Percentiles rank a stretch among this genome's conserved stretches.
These are phyloP conservation scores for Dioscorea cayenensis DNA, from an alignment of 116 monocot species.

Conservation along the genomic window DNA sequence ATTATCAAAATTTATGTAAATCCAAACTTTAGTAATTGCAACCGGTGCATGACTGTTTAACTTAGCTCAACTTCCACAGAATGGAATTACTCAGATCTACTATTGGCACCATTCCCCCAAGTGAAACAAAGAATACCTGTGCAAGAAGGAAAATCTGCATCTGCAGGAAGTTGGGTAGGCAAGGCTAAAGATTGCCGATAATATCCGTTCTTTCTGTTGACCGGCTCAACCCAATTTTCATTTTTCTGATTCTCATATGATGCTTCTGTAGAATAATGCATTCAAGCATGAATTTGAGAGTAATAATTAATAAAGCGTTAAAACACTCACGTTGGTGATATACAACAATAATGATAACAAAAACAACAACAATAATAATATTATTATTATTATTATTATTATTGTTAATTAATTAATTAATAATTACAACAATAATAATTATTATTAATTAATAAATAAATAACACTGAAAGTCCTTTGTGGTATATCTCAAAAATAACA, in stretches of 20 bases:
- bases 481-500: too few relatives aligned
- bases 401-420: too few relatives aligned
- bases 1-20: too few relatives aligned
- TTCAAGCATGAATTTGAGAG: neutral
- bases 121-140: conserved; percentile 31
- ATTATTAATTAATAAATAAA: too few relatives aligned
- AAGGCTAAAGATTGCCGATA: conserved; percentile 41
- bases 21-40: too few relatives aligned
- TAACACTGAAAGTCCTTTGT: too few relatives aligned
- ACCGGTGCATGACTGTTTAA: too few relatives aligned
- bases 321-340: neutral
- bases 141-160: conserved; percentile 78
- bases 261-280: conserved; percentile 23
- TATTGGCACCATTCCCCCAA: neutral
- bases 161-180: conserved; percentile 69
- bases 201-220: conserved; percentile 26
- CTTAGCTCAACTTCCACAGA: too few relatives aligned
- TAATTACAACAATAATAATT: too few relatives aligned
- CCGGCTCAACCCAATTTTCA: conserved; percentile 38
- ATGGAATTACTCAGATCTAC: neutral
- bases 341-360: too few relatives aligned
- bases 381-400: too few relatives aligned
- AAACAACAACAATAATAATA: too few relatives aligned
- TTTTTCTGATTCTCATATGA: conserved; percentile 24
- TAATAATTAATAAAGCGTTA: neutral